Evolutionary conservation across 108 stramenopile genomes (phyloP).

Genomic region (Cylindrotheca closterium): DNA sequence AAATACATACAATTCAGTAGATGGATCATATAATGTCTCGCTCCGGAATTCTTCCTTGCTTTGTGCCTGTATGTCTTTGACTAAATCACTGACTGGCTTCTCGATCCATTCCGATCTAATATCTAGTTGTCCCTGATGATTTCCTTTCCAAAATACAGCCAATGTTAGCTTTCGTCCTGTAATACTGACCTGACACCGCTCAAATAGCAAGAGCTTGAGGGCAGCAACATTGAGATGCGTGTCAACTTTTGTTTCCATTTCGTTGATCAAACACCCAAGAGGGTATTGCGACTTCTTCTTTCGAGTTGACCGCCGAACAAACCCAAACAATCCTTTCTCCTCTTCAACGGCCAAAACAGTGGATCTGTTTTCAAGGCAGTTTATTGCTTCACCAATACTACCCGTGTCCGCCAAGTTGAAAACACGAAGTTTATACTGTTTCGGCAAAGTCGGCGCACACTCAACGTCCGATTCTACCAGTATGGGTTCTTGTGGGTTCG

Average conservation of each 20-base stretch:
- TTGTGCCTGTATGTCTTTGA: neutral
- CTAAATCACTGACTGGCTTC: slow-evolving; percentile 7
- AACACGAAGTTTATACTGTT: slow-evolving; percentile 17
- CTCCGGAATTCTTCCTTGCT: neutral
- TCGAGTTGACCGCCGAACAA: slow-evolving; percentile 40
- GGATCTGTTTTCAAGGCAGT: slow-evolving; percentile 8
- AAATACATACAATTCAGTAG: slow-evolving; percentile 9
- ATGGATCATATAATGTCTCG: neutral
- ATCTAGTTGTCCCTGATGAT: neutral
- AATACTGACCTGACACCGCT: slow-evolving; percentile 25
- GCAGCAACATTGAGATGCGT: slow-evolving; percentile 44
- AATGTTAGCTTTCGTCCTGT: slow-evolving; percentile 5
- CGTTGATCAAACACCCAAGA: slow-evolving; percentile 28
- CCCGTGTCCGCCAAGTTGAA: slow-evolving; percentile 21
- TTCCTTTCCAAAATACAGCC: slow-evolving; percentile 4
- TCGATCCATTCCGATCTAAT: slow-evolving; percentile 3
- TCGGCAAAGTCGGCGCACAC: slow-evolving; percentile 1
- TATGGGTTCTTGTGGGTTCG: slow-evolving; percentile 20
- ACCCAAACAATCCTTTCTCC: neutral
- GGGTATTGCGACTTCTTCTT: slow-evolving; percentile 38
- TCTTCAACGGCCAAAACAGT: slow-evolving; percentile 2
- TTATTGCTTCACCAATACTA: slow-evolving; percentile 7
- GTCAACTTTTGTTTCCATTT: slow-evolving; percentile 22
- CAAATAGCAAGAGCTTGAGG: slow-evolving; percentile 38
- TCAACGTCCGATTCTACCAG: slow-evolving; percentile 36